These are phyloP conservation scores for Leucosporidium yakuticum DNA, from an alignment of 768 basidiomycete species.

Conservation along the genomic window DNA sequence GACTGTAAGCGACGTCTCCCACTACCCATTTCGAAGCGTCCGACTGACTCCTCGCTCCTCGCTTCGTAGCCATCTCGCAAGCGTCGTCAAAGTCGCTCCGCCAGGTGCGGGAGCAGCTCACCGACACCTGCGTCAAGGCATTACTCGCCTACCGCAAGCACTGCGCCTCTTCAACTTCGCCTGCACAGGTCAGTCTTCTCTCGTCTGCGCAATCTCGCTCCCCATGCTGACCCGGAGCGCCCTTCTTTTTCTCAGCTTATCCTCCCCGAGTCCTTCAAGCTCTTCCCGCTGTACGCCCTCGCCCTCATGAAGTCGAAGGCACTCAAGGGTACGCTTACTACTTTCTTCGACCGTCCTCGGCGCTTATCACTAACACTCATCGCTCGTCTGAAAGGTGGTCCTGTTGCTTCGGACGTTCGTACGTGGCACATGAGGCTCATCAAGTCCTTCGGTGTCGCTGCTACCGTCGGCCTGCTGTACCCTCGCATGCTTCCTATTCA, in stretches of 20 bases:
- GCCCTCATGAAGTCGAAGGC: constrained; percentile 82
- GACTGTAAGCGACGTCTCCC: constrained; percentile 54
- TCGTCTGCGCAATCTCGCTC: not conserved
- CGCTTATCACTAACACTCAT: not conserved
- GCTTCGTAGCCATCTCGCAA: constrained; percentile 59
- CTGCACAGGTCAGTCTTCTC: constrained; percentile 61
- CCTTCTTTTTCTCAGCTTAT: constrained; percentile 58
- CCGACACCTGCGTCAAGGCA: constrained; percentile 72
- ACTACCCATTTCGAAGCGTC: not conserved
- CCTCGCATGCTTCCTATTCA: constrained; percentile 83
- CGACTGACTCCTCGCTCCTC: constrained; percentile 1
- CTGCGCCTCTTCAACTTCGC: constrained; percentile 70
- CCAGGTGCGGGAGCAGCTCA: constrained; percentile 75
- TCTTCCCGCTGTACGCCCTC: constrained; percentile 72
- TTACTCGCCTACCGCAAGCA: constrained; percentile 79
- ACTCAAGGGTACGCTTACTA: constrained; percentile 64
- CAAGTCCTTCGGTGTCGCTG: constrained; percentile 61
- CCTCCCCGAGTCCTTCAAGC: constrained; percentile 85
- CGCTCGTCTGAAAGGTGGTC: constrained; percentile 55
- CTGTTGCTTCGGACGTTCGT: constrained; percentile 88
- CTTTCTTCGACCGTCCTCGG: not conserved
- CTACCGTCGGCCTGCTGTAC: constrained; percentile 72
- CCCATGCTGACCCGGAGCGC: constrained; percentile 9
- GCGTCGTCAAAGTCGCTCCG: constrained; percentile 58
- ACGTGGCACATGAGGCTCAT: constrained; percentile 76